Evolutionary conservation across 73 alveolate genomes (phyloP).

Genomic region (Paramecium sexaurelia): DNA sequence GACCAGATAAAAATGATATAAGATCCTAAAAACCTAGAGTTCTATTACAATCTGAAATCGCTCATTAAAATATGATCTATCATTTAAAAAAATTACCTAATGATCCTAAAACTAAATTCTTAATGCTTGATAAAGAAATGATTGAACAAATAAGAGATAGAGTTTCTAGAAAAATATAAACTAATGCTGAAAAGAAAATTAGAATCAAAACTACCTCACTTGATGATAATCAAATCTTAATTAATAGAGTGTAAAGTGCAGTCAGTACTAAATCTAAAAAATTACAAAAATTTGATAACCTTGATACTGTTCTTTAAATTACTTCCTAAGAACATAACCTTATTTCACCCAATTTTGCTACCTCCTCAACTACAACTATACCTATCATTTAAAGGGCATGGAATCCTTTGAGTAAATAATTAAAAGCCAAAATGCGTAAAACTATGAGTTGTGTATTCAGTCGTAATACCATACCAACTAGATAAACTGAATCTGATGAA

Average conservation of each 20-base stretch:
- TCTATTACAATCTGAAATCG: not conserved
- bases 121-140: not conserved
- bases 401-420: not conserved
- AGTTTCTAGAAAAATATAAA: not conserved
- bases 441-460: not conserved
- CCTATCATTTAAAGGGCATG: not conserved
- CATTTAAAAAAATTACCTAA: not conserved
- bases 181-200: not conserved
- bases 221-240: not conserved
- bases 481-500: not conserved
- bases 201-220: not conserved
- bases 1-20: slow-evolving; percentile 45
- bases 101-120: not conserved
- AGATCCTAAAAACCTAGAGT: slow-evolving; percentile 15
- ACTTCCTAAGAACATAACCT: not conserved
- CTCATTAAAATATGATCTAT: not conserved
- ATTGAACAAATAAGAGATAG: slow-evolving; percentile 49
- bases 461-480: not conserved
- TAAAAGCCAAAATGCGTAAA: not conserved
- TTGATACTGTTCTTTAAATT: not conserved
- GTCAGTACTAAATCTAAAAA: not conserved
- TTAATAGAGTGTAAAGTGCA: slow-evolving; percentile 19
- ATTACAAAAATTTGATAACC: not conserved
- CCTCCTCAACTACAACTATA: not conserved
- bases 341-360: not conserved